A percentile compares a stretch with the other conserved stretches of the same genome.
phyloP scores from a whole-genome alignment of 1,139 yeast genomes.

The Geotrichum europaeum region DNA sequence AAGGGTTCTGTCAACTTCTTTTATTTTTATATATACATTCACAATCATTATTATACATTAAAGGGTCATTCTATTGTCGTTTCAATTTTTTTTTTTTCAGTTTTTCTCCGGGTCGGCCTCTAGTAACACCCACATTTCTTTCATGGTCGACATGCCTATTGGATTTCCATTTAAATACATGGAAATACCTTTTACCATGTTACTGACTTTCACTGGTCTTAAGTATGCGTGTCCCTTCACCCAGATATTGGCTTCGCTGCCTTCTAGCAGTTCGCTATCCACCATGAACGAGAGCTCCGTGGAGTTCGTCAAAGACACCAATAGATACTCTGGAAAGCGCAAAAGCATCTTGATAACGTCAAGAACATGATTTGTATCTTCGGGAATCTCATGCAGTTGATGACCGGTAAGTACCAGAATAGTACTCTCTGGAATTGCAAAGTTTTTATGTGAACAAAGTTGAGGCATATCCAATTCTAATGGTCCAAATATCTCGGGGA shows the following conservation, averaged over 20 bases:
- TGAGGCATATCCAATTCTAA: neutral
- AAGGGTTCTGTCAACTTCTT: too few relatives aligned
- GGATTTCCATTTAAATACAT: neutral
- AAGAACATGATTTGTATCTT: neutral
- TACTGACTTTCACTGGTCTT: neutral
- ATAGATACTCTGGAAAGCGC: neutral
- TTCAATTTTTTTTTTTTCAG: neutral
- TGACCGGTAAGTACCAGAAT: neutral
- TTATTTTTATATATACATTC: neutral
- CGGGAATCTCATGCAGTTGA: neutral
- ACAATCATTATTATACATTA: neutral
- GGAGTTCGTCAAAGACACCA: neutral
- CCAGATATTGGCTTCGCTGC: neutral
- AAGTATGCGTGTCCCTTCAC: neutral
- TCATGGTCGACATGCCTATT: neutral
- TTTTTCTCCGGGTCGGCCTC: neutral
- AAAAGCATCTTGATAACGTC: neutral
- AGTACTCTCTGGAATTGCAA: neutral
- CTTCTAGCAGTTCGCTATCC: neutral
- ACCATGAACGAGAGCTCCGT: neutral
- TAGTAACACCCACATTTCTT: neutral
- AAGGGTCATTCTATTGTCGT: neutral
- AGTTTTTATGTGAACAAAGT: too few relatives aligned
- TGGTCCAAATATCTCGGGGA: neutral
- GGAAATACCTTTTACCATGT: neutral